A percentile compares a stretch with the other conserved stretches of the same genome.
These are phyloP conservation scores for Allium sativum DNA, from an alignment of 106 monocot species.

Conservation along the genomic window DNA sequence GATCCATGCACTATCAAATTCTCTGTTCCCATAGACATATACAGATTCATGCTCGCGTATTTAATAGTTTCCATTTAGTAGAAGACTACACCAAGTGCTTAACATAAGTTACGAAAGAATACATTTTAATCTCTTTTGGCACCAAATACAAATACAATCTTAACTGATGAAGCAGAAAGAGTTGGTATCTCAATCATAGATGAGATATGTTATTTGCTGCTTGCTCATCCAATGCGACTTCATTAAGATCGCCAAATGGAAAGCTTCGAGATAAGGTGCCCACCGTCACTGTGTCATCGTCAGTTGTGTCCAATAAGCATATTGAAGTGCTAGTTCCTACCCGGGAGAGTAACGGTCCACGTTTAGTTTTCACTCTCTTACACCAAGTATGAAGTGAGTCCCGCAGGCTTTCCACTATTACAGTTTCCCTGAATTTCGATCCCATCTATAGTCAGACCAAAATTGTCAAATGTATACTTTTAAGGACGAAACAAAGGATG, in stretches of 20 bases:
- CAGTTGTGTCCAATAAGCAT: constrained; percentile 50
- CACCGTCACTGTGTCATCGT: constrained; percentile 53
- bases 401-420: constrained; percentile 58
- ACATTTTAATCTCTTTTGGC: no score
- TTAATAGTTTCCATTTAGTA: no score
- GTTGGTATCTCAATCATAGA: constrained; percentile 1
- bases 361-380: constrained; percentile 48
- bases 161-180: no score
- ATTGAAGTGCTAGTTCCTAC: constrained; percentile 25
- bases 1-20: no score
- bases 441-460: constrained; percentile 73
- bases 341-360: constrained; percentile 16
- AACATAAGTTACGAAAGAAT: no score
- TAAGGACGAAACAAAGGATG: no score
- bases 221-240: constrained; percentile 14
- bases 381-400: constrained; percentile 90
- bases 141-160: no score
- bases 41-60: no score
- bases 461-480: no score
- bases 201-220: constrained; percentile 3
- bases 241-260: constrained; percentile 36
- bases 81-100: no score
- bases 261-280: constrained; percentile 45
- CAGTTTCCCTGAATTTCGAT: constrained; percentile 68
- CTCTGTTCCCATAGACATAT: no score